Percentiles rank a stretch among this genome's conserved stretches.
phyloP scores from a whole-genome alignment of 2,329 filamentous ascomycete genomes.

The Cercospora sp. region DNA sequence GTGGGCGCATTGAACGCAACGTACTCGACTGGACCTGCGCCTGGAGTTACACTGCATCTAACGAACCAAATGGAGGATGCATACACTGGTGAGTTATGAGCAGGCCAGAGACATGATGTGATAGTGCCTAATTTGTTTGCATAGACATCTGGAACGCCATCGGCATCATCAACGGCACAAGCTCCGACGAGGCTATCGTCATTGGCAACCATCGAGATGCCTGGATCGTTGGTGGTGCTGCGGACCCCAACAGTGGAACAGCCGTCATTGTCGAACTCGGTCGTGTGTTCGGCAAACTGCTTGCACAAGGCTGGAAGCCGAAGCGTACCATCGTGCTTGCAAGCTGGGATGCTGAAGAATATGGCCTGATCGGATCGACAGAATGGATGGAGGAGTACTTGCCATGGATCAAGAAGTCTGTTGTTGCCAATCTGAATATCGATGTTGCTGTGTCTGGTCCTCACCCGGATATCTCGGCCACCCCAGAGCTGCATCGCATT shows the following conservation, averaged over 20 bases:
- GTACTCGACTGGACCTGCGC: conserved; percentile 79
- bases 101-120: neutral
- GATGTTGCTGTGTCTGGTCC: conserved; percentile 55
- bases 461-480: conserved; percentile 63
- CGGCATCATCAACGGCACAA: conserved; percentile 67
- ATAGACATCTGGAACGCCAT: conserved; percentile 72
- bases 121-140: neutral
- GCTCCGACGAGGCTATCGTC: conserved; percentile 57
- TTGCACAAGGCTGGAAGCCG: conserved; percentile 54
- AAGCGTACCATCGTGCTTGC: conserved; percentile 49
- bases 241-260: conserved; percentile 54
- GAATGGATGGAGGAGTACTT: conserved; percentile 54
- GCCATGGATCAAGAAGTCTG: conserved; percentile 47
- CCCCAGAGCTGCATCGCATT: conserved; percentile 70
- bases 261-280: conserved; percentile 46
- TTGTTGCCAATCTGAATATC: conserved; percentile 54
- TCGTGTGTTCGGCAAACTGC: conserved; percentile 51
- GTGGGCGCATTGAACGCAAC: conserved; percentile 69
- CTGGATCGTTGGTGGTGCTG: conserved; percentile 56
- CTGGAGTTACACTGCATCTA: conserved; percentile 68
- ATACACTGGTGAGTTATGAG: conserved; percentile 52
- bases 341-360: conserved; percentile 49
- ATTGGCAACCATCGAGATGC: conserved; percentile 57
- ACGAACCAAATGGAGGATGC: conserved; percentile 79
- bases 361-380: conserved; percentile 44